Evolutionary conservation across 225 moss, liverwort and hornwort genomes (phyloP), one percentile per base, ranked within the genome.

Genomic region (Marchantia polymorpha): DNA sequence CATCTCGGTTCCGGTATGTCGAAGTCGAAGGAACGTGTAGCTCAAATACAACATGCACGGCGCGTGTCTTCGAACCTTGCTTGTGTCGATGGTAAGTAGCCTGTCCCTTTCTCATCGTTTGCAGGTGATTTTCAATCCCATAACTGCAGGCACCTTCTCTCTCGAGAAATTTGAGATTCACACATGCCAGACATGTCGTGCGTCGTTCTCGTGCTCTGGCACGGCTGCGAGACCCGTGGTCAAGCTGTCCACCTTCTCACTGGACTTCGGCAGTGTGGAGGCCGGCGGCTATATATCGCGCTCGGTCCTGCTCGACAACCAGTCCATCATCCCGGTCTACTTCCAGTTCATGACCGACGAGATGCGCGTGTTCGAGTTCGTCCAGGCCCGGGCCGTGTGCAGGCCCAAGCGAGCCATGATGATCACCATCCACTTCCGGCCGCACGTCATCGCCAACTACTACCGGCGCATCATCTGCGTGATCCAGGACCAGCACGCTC

Each of bases 71-170:
- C 65, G 77, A 69, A 25, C 53, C 49, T 63, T 63, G 79, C 79
- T 75, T 82, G 51, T 79, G 82, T 91, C 84, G 81, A 87, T 89
- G 81, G 91, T 93, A 92, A 92, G 83, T 86, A 89, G 84, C 91
- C 86, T 90, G 89, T 86, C 80, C 92, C 87, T 89, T 66, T 90
- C 86, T 86, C 86, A 90, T 92, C 83, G 93, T 90, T 86, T 94
- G 96, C 96, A 97, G 96, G 96, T 97, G 91, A 83, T 87, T 89
- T 97, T 94, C 91, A 92, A 89, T 92, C 96, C 96, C 85, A 85
- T 89, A 85, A 91, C 92, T 83, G 96, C 96, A 82, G 93, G 94
- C 81, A 92, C 90, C 80, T 93, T 92, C 87, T 93, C 90, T 84
- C 86, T 88, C 80, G 94, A 97, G 86, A 94, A 97, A 83, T 97